phyloP scores from a whole-genome alignment of 1,284 basidiomycete genomes.

The Puccinia triticina region DNA sequence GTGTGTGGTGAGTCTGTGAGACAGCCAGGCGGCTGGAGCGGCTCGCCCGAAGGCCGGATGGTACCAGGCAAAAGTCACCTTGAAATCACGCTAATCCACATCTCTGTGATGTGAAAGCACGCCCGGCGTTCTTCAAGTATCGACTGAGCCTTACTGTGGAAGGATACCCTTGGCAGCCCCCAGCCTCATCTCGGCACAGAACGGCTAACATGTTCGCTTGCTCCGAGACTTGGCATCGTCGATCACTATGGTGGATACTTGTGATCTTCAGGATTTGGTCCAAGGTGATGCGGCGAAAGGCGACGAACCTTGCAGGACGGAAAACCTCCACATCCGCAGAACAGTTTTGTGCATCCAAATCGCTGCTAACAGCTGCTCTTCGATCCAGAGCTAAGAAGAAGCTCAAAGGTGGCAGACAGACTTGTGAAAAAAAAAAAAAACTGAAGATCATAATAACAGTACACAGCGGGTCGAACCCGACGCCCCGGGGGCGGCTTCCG shows the following conservation, averaged over 20 bases:
- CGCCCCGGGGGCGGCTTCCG: no score
- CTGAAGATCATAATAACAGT: no score
- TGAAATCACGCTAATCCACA: background rate
- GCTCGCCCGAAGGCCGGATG: no score
- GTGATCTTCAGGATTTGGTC: background rate
- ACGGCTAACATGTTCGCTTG: background rate
- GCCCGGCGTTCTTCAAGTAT: background rate
- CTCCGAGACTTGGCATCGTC: background rate
- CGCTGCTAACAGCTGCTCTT: no score
- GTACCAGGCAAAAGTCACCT: no score
- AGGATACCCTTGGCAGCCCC: no score
- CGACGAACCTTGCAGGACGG: background rate
- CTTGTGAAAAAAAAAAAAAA: no score
- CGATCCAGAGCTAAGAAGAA: no score
- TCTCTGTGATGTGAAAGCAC: background rate
- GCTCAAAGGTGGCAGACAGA: no score
- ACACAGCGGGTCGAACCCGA: no score
- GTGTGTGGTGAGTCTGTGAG: background rate
- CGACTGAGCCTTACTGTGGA: no score
- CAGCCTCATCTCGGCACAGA: no score
- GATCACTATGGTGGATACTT: background rate
- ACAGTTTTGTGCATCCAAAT: background rate
- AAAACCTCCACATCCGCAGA: slow-evolving; percentile 17
- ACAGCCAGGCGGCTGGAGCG: background rate
- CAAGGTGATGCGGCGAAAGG: background rate